These are phyloP conservation scores for Graphiopsis chlorocephala DNA, from an alignment of 2,329 filamentous ascomycete genomes.

Conservation along the genomic window DNA sequence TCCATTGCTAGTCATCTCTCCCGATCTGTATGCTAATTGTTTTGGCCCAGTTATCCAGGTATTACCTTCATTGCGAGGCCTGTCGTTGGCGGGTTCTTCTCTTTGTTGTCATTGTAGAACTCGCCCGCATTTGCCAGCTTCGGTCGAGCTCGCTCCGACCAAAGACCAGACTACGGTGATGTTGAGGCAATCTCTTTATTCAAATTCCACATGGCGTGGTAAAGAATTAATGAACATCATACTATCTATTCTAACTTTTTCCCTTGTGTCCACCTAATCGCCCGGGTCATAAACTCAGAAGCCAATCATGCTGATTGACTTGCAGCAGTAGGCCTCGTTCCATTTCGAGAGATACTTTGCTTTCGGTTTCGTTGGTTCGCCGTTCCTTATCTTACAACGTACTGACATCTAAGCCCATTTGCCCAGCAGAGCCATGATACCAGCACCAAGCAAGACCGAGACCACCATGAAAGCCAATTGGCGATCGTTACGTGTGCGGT, in stretches of 20 bases:
- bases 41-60: constrained; percentile 21
- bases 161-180: background rate
- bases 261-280: background rate
- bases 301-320: background rate
- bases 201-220: background rate
- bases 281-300: background rate
- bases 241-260: background rate
- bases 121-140: background rate
- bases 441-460: constrained; percentile 74
- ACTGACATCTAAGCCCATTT: constrained; percentile 67
- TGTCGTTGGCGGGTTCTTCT: constrained; percentile 52
- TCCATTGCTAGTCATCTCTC: background rate
- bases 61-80: constrained; percentile 49
- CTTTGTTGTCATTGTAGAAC: constrained; percentile 40
- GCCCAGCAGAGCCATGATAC: constrained; percentile 73
- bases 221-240: background rate
- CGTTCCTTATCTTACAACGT: constrained; percentile 18
- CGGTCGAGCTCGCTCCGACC: background rate
- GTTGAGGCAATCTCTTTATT: background rate
- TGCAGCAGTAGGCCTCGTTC: background rate
- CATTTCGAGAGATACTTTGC: background rate
- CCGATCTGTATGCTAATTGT: background rate
- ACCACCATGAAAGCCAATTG: constrained; percentile 89
- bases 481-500: constrained; percentile 88
- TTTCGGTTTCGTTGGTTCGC: background rate